Evolutionary conservation across 2,329 filamentous ascomycete genomes (phyloP), one percentile per base, ranked within the genome.

Genomic region (Venturia aucupariae): DNA sequence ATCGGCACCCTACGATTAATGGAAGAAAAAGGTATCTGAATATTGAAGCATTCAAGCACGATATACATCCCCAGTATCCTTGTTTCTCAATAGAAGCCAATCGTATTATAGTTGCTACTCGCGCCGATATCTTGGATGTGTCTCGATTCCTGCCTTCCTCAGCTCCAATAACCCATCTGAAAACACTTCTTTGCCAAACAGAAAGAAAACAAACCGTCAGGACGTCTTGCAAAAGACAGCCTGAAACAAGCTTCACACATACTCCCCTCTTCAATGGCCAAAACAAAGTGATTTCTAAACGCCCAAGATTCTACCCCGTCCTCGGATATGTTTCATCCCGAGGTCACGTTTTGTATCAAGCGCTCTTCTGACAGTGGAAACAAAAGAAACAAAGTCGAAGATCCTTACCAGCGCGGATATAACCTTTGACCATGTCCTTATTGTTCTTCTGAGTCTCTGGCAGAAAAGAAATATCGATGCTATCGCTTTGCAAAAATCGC

Each of bases 311-410:
- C 6, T 2, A 19, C 3, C 27, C 30, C 51, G 30, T 57, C 35
- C n/a, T 24, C 51, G 30, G 13, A 55, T 11, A 57, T 57, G 51
- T 57, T 57, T 57, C 51, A 57, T 57, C 30, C 51, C 51, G 51
- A 35, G 51, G 15, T 57, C 30, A 57, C 15, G 27, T 57, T 57
- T 57, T 57, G 51, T 57, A 35, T 19, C 51, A 57, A 57, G 51
- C 27, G 27, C 17, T 5, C 19, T 51, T 2, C 22, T 15, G 27
- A 17, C 3, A 35, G 30, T n/a, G 10, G n/a, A 6, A 22, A n/a
- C 15, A 19, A 10, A 19, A 35, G 51, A 22, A 32, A 57, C 27
- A 57, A 35, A 35, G 51, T 4, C 13, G 46, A 22, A 3, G 27
- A n/a, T 8, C 22, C 51, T 57, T n/a, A 57, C 19, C 51, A 11